These are phyloP conservation scores for Serendipita sp. DNA, from an alignment of 1,284 basidiomycete species.

Conservation along the genomic window DNA sequence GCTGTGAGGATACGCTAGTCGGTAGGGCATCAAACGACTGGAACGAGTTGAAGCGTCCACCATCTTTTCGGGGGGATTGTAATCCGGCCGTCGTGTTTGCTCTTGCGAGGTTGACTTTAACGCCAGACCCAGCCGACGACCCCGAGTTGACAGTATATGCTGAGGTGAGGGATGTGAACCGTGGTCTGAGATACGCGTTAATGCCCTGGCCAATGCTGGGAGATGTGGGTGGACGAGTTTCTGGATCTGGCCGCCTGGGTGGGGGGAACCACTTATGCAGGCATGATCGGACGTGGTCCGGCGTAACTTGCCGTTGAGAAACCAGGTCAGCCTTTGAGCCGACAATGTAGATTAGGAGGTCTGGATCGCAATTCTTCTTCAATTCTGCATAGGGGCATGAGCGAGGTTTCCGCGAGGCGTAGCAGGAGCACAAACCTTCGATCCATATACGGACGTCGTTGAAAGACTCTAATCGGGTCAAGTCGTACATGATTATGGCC, in stretches of 20 bases:
- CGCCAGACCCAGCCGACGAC: conserved; percentile 12
- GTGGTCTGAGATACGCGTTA: conserved; percentile 64
- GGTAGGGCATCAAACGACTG: conserved; percentile 1
- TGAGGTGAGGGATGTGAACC: conserved; percentile 56
- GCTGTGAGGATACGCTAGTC: not conserved
- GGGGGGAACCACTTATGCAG: conserved; percentile 74
- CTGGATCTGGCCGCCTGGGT: conserved; percentile 40
- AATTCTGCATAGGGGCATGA: conserved; percentile 39
- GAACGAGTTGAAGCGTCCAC: conserved; percentile 28
- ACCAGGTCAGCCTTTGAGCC: conserved; percentile 78
- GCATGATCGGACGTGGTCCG: conserved; percentile 67
- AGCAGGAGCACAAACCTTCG: conserved; percentile 41
- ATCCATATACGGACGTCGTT: conserved; percentile 88
- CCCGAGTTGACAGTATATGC: conserved; percentile 41
- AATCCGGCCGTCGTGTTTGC: conserved; percentile 18
- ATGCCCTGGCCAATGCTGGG: conserved; percentile 35
- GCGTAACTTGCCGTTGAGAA: conserved; percentile 53
- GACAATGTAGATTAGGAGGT: conserved; percentile 83
- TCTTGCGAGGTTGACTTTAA: conserved; percentile 16
- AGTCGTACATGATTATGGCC: conserved; percentile 93
- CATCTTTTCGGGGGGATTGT: conserved; percentile 10
- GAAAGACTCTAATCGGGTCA: conserved; percentile 82
- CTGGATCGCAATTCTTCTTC: conserved; percentile 71
- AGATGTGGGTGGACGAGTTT: conserved; percentile 30
- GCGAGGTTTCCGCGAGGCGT: conserved; percentile 4